phyloP scores from a whole-genome alignment of 2,329 filamentous ascomycete genomes.

The Parafenestella ontariensis region DNA sequence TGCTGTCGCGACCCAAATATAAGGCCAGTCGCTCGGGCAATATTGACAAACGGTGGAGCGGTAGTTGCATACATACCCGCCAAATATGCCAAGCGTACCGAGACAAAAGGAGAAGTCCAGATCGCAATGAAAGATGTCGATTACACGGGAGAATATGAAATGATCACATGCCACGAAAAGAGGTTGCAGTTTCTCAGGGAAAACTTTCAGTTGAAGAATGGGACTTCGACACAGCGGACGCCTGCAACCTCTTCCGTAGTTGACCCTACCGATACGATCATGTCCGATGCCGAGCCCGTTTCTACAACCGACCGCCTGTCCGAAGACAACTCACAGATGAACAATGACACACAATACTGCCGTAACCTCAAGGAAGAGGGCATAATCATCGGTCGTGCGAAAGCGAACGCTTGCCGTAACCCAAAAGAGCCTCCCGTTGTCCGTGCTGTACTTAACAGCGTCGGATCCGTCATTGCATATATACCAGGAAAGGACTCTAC shows the following conservation, averaged over 20 bases:
- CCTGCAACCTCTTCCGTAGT: too few relatives aligned
- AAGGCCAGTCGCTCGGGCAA: background rate
- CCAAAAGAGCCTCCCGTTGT: too few relatives aligned
- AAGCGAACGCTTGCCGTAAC: too few relatives aligned
- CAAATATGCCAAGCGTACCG: background rate
- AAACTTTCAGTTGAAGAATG: too few relatives aligned
- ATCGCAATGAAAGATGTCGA: background rate
- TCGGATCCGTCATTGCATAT: background rate
- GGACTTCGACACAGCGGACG: too few relatives aligned
- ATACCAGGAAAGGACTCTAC: background rate
- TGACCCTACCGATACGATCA: too few relatives aligned
- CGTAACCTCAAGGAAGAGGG: background rate
- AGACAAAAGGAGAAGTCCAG: background rate
- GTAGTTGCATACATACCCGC: background rate
- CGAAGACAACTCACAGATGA: background rate
- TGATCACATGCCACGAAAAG: background rate
- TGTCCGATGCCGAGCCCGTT: too few relatives aligned
- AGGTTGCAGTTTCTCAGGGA: too few relatives aligned
- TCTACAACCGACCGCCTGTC: too few relatives aligned
- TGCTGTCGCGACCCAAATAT: background rate
- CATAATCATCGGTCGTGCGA: background rate
- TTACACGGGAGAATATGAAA: background rate
- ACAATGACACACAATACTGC: background rate
- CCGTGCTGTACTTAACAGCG: background rate
- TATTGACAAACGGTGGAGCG: background rate